These are phyloP conservation scores for Pythium scleroteichum DNA, from an alignment of 352 stramenopile species.

Conservation along the genomic window DNA sequence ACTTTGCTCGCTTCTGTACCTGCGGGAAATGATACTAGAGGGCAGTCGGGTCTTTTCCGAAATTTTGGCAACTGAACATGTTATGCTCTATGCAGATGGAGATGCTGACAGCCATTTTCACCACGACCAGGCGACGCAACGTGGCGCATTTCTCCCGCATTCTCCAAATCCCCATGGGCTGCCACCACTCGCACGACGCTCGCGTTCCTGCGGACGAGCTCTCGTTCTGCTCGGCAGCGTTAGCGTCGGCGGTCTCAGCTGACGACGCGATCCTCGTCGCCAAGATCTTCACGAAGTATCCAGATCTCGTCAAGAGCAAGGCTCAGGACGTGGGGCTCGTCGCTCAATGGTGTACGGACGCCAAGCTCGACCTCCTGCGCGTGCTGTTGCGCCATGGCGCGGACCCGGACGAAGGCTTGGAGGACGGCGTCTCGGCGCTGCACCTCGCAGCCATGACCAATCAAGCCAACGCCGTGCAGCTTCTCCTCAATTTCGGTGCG, in stretches of 20 bases:
- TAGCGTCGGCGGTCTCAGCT: background rate
- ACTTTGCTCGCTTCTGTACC: no score
- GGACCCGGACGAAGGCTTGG: constrained; percentile 2
- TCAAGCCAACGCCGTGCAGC: constrained; percentile 1
- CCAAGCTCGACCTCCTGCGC: background rate
- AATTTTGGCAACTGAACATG: no score
- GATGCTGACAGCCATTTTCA: no score
- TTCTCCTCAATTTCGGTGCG: background rate
- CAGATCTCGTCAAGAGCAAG: background rate
- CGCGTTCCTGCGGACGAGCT: background rate
- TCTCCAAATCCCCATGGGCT: constrained; percentile 3
- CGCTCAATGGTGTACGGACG: background rate
- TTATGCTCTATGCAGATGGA: no score
- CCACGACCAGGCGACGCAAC: background rate
- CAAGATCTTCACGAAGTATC: constrained; percentile 3
- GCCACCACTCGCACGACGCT: background rate
- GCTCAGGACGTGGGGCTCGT: background rate
- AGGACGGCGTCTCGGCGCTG: background rate
- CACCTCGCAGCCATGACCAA: constrained; percentile 8
- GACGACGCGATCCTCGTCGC: background rate
- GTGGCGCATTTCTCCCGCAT: background rate
- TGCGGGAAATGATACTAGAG: no score
- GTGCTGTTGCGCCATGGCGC: constrained; percentile 8
- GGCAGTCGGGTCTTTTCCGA: no score
- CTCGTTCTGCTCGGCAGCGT: background rate